Conservation (phyloP, 352 stramenopile genomes). For the Globisporangium megalacanthum region DNA sequence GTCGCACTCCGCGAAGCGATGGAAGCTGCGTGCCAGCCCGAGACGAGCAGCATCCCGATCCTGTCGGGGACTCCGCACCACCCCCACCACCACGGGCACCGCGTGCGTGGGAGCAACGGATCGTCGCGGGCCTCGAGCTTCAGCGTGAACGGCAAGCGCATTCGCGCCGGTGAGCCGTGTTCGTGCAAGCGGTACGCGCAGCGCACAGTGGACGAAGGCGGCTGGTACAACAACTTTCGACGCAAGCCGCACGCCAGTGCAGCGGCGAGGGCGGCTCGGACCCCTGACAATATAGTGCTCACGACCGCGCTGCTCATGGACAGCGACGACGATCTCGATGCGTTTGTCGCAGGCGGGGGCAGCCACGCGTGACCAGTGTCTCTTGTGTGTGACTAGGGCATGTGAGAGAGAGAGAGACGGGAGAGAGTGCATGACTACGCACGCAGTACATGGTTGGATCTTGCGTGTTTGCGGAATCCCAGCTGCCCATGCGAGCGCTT, state of each 20-base stretch:
- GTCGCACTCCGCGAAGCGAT: background rate
- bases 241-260: background rate
- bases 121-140: slow-evolving; percentile 2
- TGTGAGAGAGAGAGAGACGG: background rate
- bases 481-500: background rate
- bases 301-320: slow-evolving; percentile 3
- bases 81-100: background rate
- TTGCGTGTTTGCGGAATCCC: background rate
- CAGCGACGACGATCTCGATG: slow-evolving; percentile 1
- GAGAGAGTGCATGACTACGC: background rate
- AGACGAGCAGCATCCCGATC: slow-evolving; percentile 2
- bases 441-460: background rate
- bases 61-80: background rate
- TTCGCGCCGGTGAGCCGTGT: background rate
- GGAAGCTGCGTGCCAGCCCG: background rate
- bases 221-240: background rate
- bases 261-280: background rate
- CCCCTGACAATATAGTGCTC: background rate
- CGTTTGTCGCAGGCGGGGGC: background rate
- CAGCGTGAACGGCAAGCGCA: background rate
- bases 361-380: background rate
- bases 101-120: background rate
- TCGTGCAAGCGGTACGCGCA: slow-evolving; percentile 1
- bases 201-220: background rate
- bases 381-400: background rate